Evolutionary conservation across 768 basidiomycete genomes (phyloP).

Genomic region (Chalciporus sphaerocephalus): DNA sequence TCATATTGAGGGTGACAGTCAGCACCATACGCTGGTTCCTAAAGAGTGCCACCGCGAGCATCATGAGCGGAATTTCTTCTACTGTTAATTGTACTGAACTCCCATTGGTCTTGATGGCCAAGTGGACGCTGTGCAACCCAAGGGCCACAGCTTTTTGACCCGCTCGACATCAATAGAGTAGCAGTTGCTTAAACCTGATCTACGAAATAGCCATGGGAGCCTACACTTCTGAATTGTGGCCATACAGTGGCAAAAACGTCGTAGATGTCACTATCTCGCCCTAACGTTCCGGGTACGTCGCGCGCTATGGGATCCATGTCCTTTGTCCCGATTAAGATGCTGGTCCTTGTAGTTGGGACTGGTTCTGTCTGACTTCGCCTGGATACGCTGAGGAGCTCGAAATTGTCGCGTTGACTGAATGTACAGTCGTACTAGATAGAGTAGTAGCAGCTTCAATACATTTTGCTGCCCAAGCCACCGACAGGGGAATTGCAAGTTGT

Average conservation of each 20-base stretch:
- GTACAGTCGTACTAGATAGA: no score
- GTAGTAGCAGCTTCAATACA: no score
- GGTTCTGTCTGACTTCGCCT: conserved; percentile 10
- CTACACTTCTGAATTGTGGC: conserved; percentile 4
- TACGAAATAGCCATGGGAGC: conserved; percentile 8
- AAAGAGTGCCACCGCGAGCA: conserved; percentile 9
- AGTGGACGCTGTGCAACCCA: conserved; percentile 6
- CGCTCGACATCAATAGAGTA: rapidly evolving
- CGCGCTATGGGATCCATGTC: conserved; percentile 1
- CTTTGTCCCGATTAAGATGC: conserved; percentile 10
- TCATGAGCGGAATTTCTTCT: conserved; percentile 10
- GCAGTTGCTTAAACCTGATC: conserved; percentile 2
- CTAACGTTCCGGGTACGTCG: background rate
- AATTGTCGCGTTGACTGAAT: no score
- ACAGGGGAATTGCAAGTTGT: background rate
- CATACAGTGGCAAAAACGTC: rapidly evolving
- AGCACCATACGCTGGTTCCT: no score
- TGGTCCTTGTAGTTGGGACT: conserved; percentile 7
- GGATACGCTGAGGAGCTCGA: conserved; percentile 9
- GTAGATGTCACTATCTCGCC: background rate
- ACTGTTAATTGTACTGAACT: conserved; percentile 10
- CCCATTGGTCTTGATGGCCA: conserved; percentile 10
- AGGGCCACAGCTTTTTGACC: conserved; percentile 9
- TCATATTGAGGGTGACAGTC: no score
- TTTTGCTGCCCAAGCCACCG: no score